Conservation (phyloP, 768 basidiomycete species). For the Kwoniella sp. region DNA sequence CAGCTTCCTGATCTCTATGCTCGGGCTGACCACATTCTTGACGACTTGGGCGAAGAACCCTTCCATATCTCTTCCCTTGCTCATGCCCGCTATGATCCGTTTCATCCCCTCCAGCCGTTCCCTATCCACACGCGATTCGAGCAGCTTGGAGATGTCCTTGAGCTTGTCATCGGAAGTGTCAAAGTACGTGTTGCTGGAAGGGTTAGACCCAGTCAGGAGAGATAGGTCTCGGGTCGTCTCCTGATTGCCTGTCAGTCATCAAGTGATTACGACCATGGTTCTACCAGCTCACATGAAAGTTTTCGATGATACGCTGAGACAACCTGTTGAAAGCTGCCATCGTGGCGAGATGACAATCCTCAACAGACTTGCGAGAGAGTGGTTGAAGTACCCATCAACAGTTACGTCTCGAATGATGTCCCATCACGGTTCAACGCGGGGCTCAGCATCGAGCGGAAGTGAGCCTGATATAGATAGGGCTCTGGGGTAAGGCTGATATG, state of each 20-base stretch:
- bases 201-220: constrained; percentile 33
- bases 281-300: constrained; percentile 41
- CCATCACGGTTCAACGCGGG: background rate
- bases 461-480: background rate
- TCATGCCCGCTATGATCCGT: constrained; percentile 88
- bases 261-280: background rate
- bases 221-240: constrained; percentile 47
- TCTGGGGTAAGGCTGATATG: background rate
- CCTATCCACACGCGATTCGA: constrained; percentile 80
- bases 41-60: constrained; percentile 95
- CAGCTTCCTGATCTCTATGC: constrained; percentile 90
- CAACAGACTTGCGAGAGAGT: background rate
- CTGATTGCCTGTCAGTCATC: constrained; percentile 1
- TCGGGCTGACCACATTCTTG: constrained; percentile 88
- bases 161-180: constrained; percentile 67
- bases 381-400: too few relatives aligned
- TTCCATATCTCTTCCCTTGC: constrained; percentile 84
- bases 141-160: constrained; percentile 74
- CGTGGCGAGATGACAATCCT: too few relatives aligned
- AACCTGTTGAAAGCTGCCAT: constrained; percentile 46
- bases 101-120: constrained; percentile 96
- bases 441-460: background rate
- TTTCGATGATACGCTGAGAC: constrained; percentile 47
- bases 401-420: background rate
- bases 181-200: constrained; percentile 37